Evolutionary conservation across 768 basidiomycete species (phyloP), one percentile per base, ranked within the genome.

Genomic region (Naganishia friedmannii): DNA sequence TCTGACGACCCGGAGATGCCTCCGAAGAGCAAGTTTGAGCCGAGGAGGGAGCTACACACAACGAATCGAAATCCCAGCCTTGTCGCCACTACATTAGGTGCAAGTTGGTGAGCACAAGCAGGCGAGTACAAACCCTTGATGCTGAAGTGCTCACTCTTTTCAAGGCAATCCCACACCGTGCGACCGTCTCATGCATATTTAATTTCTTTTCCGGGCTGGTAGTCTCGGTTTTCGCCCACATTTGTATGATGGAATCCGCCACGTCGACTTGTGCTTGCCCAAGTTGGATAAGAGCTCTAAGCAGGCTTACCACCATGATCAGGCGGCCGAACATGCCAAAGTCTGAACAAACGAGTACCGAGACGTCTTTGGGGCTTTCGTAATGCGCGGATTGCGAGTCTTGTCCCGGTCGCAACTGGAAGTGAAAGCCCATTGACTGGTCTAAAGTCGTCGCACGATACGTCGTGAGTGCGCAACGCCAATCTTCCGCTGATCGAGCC

Each of bases 21-120:
- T 48, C 39, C 23, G 45, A 45, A 56, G 26, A 7, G 45, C 54
- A 48, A 55, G 42, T 19, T 39, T 37, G 68, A 31, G 55, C 67
- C n/a, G 55, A 66, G 19, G 51, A 65, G 5, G 77, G 72, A 2
- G 70, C 70, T 10, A 69, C 68, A 71, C 81, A 82, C 1, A 78
- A 60, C 17, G 74, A 65, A 69, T 83, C 82, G 69, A 82, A 81
- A 71, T 82, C 81, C 82, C 82, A 82, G 8, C 82, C 82, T 77
- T 78, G 73, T 42, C 82, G 72, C 82, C 82, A 83, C 81, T 83
- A 42, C 42, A 17, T 42, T 17, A 42, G 63, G 10, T 28, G 48
- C 48, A 48, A 53, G 29, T n/a, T 12, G 17, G 53, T 19, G 34
- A 51, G 7, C 28, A 34, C 12, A 48, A 32, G n/a, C 58, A 23